Evolutionary conservation across 495 filamentous ascomycete genomes (phyloP).

Genomic region (Talaromyces liani): DNA sequence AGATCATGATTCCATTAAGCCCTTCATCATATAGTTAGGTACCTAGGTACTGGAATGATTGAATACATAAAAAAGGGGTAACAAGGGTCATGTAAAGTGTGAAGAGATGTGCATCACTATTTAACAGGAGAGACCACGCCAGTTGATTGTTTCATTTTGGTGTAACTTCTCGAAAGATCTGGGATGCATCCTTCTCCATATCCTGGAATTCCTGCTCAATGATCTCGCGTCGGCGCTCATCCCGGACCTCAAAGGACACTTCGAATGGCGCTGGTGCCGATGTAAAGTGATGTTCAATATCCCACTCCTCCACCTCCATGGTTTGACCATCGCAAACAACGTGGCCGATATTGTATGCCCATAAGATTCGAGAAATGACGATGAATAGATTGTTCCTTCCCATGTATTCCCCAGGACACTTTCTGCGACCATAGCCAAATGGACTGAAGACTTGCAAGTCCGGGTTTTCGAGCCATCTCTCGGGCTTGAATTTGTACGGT

Average conservation of each 20-base stretch:
- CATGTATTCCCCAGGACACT: conserved; percentile 50
- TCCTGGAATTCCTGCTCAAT: neutral
- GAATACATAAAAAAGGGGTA: too few relatives aligned
- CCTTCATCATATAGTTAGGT: too few relatives aligned
- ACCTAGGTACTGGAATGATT: too few relatives aligned
- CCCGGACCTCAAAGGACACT: neutral
- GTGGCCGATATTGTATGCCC: conserved; percentile 44
- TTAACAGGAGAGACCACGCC: too few relatives aligned
- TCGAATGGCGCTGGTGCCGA: neutral
- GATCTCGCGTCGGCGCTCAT: neutral
- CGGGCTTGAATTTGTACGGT: conserved; percentile 29
- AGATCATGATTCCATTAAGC: too few relatives aligned
- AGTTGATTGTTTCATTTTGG: neutral
- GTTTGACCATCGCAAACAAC: neutral
- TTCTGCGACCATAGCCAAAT: conserved; percentile 55
- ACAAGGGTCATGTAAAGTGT: too few relatives aligned
- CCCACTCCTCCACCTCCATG: neutral
- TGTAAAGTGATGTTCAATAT: neutral
- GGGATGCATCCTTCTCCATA: neutral
- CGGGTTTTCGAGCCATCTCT: conserved; percentile 30
- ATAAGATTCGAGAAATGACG: conserved; percentile 50
- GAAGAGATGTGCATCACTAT: too few relatives aligned
- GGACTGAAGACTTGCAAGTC: conserved; percentile 37
- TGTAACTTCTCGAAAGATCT: neutral
- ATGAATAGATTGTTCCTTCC: conserved; percentile 50